These are phyloP conservation scores for Aspergillus floridensis DNA, from an alignment of 2,329 filamentous ascomycete species.

Conservation along the genomic window DNA sequence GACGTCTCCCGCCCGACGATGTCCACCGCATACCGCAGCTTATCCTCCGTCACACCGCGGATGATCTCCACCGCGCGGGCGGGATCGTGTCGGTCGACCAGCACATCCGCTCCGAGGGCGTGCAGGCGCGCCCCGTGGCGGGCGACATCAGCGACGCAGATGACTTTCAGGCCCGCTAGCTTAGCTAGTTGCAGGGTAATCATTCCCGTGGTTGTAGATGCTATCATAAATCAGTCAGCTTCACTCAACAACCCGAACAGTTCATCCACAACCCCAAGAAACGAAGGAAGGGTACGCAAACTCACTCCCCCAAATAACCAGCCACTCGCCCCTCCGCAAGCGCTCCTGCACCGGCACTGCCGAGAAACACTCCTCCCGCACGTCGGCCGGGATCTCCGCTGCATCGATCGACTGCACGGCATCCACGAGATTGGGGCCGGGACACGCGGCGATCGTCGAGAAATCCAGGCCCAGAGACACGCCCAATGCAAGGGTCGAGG, in stretches of 20 bases:
- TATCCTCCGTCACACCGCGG: conserved; percentile 54
- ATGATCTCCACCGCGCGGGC: conserved; percentile 65
- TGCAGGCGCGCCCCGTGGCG: conserved; percentile 62
- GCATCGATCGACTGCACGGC: conserved; percentile 50
- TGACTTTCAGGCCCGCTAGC: conserved; percentile 62
- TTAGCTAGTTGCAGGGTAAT: conserved; percentile 67
- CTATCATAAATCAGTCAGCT: conserved; percentile 26
- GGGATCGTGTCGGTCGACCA: conserved; percentile 67
- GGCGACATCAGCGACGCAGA: conserved; percentile 64
- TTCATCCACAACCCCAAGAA: too few relatives aligned
- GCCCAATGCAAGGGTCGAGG: conserved; percentile 64
- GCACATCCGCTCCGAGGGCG: conserved; percentile 57
- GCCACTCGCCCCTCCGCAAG: conserved; percentile 62
- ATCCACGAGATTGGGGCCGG: conserved; percentile 59
- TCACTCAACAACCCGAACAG: too few relatives aligned
- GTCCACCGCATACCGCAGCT: conserved; percentile 67
- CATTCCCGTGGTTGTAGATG: conserved; percentile 67
- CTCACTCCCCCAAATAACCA: conserved; percentile 70
- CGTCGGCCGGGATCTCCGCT: conserved; percentile 57
- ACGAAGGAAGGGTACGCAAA: background rate
- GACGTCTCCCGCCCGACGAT: conserved; percentile 66
- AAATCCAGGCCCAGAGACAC: conserved; percentile 71
- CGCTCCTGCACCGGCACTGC: conserved; percentile 54
- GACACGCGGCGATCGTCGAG: conserved; percentile 30
- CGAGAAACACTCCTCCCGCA: conserved; percentile 61